phyloP scores from a whole-genome alignment of 331 rosid species.

The Saraca asoca region DNA sequence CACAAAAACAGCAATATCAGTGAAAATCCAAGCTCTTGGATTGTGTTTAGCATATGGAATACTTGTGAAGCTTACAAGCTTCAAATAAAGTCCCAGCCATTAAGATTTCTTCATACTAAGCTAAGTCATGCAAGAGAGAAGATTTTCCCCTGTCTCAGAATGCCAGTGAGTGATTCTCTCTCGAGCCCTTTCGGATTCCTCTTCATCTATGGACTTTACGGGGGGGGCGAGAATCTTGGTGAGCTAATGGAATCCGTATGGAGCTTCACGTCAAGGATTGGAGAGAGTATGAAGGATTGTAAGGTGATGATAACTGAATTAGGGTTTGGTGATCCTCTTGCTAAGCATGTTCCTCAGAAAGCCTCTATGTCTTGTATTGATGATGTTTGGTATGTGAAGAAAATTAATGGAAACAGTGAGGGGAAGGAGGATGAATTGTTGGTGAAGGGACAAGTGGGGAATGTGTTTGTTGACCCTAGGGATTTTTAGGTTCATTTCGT shows the following conservation, averaged over 20 bases:
- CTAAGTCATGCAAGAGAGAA: conserved; percentile 48
- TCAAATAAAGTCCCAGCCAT: conserved; percentile 55
- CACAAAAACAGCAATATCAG: conserved; percentile 27
- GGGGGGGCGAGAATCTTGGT: conserved; percentile 69
- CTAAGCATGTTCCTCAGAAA: conserved; percentile 51
- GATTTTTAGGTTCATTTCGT: conserved; percentile 56
- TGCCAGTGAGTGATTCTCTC: conserved; percentile 37
- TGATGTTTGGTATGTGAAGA: conserved; percentile 68
- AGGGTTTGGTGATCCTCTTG: conserved; percentile 58
- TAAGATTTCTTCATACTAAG: conserved; percentile 47
- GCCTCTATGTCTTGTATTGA: conserved; percentile 56
- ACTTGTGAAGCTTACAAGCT: conserved; percentile 58
- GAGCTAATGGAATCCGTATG: conserved; percentile 61
- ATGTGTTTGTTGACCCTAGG: conserved; percentile 77
- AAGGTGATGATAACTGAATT: conserved; percentile 48
- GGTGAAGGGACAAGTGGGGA: conserved; percentile 50
- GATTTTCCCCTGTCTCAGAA: conserved; percentile 57
- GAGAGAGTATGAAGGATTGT: conserved; percentile 47
- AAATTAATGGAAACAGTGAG: conserved; percentile 32
- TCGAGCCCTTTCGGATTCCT: conserved; percentile 49
- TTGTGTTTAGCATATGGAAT: conserved; percentile 73
- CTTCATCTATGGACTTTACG: conserved; percentile 67
- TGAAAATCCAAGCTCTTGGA: conserved; percentile 58
- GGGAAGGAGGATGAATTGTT: conserved; percentile 43
- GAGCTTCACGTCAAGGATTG: conserved; percentile 60